These are phyloP conservation scores for Polychytrium aggregatum DNA, from an alignment of 192 early-diverging fungal species.

Conservation along the genomic window DNA sequence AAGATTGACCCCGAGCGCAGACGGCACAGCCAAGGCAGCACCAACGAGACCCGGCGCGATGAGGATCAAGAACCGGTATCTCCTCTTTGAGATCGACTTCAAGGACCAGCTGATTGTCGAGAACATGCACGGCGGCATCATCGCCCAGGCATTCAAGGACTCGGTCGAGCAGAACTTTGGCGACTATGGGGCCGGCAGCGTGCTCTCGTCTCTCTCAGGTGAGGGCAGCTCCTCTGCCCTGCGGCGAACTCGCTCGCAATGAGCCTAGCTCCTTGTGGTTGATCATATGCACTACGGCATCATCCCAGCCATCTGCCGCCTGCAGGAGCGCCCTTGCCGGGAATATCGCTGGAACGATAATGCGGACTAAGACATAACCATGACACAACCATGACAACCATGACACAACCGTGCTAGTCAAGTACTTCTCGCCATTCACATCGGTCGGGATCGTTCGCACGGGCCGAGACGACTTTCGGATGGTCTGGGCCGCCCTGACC, in stretches of 20 bases:
- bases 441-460: constrained; percentile 20
- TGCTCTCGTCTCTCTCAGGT: constrained; percentile 1
- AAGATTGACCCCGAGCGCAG: too few species aligned
- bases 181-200: constrained; percentile 6
- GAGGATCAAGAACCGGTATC: constrained; percentile 27
- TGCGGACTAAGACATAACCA: too few species aligned
- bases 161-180: constrained; percentile 17
- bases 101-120: constrained; percentile 3
- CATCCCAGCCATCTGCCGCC: not conserved
- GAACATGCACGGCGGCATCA: not conserved
- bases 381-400: too few species aligned
- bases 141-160: constrained; percentile 7
- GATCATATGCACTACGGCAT: not conserved
- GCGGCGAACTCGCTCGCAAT: too few species aligned
- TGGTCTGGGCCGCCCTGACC: constrained; percentile 19
- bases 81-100: constrained; percentile 12
- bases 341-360: too few species aligned
- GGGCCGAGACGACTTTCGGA: constrained; percentile 9
- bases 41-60: too few species aligned
- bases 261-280: not conserved
- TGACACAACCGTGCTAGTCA: constrained; percentile 14
- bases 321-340: not conserved
- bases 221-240: too few species aligned
- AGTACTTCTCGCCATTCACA: constrained; percentile 22
- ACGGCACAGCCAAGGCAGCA: too few species aligned